A percentile compares a stretch with the other conserved stretches of the same genome.
Conservation (phyloP, 208 protist species). For the Leishmania mexicana region DNA sequence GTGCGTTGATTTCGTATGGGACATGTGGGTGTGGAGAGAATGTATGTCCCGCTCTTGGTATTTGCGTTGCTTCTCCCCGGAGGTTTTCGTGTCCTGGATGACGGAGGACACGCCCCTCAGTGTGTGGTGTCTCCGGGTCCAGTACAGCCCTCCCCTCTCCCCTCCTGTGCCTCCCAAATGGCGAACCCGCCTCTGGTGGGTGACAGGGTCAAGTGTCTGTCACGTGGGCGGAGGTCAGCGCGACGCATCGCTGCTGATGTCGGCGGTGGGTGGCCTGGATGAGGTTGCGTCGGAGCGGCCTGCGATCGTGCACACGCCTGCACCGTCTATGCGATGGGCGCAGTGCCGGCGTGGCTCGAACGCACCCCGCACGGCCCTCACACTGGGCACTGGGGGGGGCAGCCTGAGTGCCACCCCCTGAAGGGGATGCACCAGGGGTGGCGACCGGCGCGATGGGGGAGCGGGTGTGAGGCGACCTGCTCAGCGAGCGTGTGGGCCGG, state of each 20-base stretch:
- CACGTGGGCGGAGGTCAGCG: too few species aligned
- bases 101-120: not conserved
- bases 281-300: not conserved
- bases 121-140: not conserved
- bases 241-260: not conserved
- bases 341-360: not conserved
- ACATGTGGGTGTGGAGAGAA: not conserved
- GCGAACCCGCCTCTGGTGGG: not conserved
- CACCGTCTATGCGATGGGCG: not conserved
- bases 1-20: not conserved
- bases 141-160: not conserved
- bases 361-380: not conserved
- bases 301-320: not conserved
- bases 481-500: not conserved
- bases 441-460: not conserved
- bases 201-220: not conserved
- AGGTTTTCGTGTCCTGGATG: not conserved
- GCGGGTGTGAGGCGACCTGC: not conserved
- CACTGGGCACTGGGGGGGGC: not conserved
- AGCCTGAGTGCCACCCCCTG: not conserved
- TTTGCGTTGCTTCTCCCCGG: not conserved
- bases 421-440: not conserved
- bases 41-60: not conserved
- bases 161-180: not conserved
- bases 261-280: not conserved